Percentiles rank a stretch among this genome's conserved stretches.
Evolutionary conservation across 2,329 filamentous ascomycete species (phyloP).

Genomic region (Trichoderma sp.): DNA sequence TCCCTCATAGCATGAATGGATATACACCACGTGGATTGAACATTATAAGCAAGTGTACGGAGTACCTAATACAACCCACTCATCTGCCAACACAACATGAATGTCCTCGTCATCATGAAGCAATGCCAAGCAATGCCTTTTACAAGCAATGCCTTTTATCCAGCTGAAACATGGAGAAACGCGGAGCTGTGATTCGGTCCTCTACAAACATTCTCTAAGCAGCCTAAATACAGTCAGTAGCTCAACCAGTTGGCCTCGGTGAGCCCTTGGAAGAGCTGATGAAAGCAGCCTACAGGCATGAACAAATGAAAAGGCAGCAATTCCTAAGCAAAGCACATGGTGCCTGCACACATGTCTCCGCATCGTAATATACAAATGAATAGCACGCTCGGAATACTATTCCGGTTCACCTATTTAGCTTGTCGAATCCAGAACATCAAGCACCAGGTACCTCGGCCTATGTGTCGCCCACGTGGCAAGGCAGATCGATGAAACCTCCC

Average conservation of each 20-base stretch:
- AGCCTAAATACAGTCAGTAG: neutral
- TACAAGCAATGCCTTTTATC: neutral
- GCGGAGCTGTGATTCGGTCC: neutral
- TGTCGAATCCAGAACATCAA: neutral
- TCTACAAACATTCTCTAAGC: neutral
- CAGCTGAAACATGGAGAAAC: neutral
- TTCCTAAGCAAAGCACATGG: neutral
- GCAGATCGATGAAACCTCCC: neutral
- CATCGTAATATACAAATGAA: neutral
- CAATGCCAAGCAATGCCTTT: neutral
- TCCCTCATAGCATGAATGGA: neutral
- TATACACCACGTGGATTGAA: neutral
- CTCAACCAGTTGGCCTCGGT: neutral
- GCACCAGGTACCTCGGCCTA: neutral
- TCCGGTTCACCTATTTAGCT: neutral
- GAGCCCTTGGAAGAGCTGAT: neutral
- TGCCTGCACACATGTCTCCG: neutral
- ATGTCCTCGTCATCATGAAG: neutral
- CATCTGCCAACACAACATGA: neutral
- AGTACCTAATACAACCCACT: neutral
- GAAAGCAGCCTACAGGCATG: neutral
- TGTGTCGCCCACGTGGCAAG: neutral
- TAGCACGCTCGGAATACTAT: neutral
- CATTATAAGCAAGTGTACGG: neutral
- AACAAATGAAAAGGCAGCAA: neutral